Evolutionary conservation across 2,329 filamentous ascomycete genomes (phyloP).

Genomic region (Hypocrella siamensis): DNA sequence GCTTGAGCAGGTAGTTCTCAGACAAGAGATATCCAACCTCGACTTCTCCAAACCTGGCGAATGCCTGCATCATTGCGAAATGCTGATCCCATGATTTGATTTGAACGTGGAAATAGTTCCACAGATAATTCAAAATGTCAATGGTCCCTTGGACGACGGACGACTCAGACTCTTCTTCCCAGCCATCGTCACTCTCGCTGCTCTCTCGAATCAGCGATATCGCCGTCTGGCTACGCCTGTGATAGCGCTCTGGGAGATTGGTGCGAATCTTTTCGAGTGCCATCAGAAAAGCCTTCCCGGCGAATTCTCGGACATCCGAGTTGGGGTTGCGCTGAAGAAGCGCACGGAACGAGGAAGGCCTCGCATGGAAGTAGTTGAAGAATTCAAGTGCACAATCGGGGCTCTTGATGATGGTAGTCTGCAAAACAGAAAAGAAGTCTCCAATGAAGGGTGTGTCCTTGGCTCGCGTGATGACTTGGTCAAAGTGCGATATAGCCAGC

Average conservation of each 20-base stretch:
- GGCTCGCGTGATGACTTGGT: conserved; percentile 57
- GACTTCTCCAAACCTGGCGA: conserved; percentile 43
- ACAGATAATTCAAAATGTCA: conserved; percentile 37
- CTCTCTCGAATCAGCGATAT: conserved; percentile 2
- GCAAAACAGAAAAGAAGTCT: conserved; percentile 32
- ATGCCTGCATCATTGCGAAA: conserved; percentile 53
- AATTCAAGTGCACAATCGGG: conserved; percentile 38
- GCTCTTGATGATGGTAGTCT: conserved; percentile 31
- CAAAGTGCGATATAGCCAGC: conserved; percentile 48
- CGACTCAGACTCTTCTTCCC: conserved; percentile 1
- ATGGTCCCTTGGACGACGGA: conserved; percentile 20
- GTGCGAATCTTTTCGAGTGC: conserved; percentile 37
- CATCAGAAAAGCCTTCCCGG: conserved; percentile 32
- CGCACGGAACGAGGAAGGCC: conserved; percentile 43
- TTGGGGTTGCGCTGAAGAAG: conserved; percentile 49
- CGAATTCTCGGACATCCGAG: conserved; percentile 34
- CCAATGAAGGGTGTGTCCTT: conserved; percentile 53
- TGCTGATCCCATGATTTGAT: conserved; percentile 62
- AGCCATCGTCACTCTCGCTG: conserved; percentile 16
- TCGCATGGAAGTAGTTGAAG: conserved; percentile 43
- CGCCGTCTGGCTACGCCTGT: conserved; percentile 7
- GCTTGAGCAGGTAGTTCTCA: conserved; percentile 41
- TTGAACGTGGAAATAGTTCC: conserved; percentile 44
- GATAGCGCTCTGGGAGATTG: conserved; percentile 30
- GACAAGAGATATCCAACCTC: conserved; percentile 46